phyloP scores from a whole-genome alignment of 768 basidiomycete genomes.

The Auricularia cornea region DNA sequence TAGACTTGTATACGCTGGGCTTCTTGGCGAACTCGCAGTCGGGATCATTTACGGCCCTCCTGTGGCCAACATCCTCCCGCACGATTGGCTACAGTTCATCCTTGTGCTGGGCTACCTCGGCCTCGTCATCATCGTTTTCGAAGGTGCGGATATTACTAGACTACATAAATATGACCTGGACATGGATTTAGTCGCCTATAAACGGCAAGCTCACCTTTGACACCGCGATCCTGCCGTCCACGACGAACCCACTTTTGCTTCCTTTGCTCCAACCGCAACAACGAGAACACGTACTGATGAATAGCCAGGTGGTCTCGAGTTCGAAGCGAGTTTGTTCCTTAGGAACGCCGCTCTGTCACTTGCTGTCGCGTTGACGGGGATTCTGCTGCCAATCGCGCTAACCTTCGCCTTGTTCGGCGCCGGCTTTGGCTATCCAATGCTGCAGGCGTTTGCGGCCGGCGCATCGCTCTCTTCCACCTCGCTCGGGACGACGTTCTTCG shows the following conservation, averaged over 20 bases:
- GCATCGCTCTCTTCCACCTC: slow-evolving; percentile 56
- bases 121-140: slow-evolving; percentile 30
- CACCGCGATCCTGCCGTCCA: neutral
- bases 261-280: too few species aligned
- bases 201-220: too few species aligned
- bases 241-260: neutral
- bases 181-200: too few species aligned
- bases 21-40: slow-evolving; percentile 45
- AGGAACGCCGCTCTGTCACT: slow-evolving; percentile 38
- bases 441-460: slow-evolving; percentile 53
- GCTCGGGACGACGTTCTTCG: slow-evolving; percentile 57
- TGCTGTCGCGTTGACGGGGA: slow-evolving; percentile 43
- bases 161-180: too few species aligned
- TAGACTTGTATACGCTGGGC: slow-evolving; percentile 32
- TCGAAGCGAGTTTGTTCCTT: neutral
- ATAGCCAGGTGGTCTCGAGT: neutral
- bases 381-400: slow-evolving; percentile 41
- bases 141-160: too few species aligned
- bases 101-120: slow-evolving; percentile 31
- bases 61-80: slow-evolving; percentile 35
- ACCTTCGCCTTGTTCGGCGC: slow-evolving; percentile 37
- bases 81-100: slow-evolving; percentile 30
- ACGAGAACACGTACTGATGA: neutral
- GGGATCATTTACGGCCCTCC: slow-evolving; percentile 51
- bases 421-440: slow-evolving; percentile 25